Base-by-base conservation (phyloP, 2,329 filamentous ascomycete species). In the Triangularia setosa region DNA sequence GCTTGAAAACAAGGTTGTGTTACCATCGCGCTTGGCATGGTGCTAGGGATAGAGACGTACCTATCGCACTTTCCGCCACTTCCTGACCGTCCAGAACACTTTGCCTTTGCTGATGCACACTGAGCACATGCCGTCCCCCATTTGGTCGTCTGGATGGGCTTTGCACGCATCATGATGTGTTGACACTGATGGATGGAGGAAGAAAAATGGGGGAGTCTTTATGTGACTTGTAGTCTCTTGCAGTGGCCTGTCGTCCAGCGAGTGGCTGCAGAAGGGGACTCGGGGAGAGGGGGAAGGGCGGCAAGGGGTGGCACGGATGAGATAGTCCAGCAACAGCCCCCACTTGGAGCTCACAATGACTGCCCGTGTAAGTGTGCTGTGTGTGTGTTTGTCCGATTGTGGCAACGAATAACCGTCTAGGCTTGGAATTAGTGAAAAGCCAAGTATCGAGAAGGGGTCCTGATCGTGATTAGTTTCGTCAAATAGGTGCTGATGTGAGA, bases 41-140 rank as follows among this genome's bases (percentile, higher is more conserved):
- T 11, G 23, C 23, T 14, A 14, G 2, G 21, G 25, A 1, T 16
- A 14, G 21, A 28, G 52, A 58, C 64, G 1, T 59, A 67, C 62
- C 67, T 65, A n/a, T 65, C 57, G 27, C 67, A 68, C 23, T 67
- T 68, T 5, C 61, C 58, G 7, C 59, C 48, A 16, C 8, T 52
- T 18, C 30, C 33, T 11, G 59, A 61, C 16, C 62, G 65, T 25
- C 67, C 62, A 9, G 65, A 68, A 48, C 67, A 68, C 27, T 68
- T 68, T 55, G 67, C 65, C 23, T 68, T 68, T 9, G 67, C 67
- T 28, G 62, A 58, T 8, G 67, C 65, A 53, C 67, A 68, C 27
- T 68, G 64, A n/a, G 67, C 61, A 30, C 67, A 68, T 3, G 67
- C 67, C 44, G 65, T 67, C 4, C 67, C 67, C 65, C 67, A 68